These are phyloP conservation scores for Abrus precatorius DNA, from an alignment of 306 rosid genomes.

Conservation along the genomic window DNA sequence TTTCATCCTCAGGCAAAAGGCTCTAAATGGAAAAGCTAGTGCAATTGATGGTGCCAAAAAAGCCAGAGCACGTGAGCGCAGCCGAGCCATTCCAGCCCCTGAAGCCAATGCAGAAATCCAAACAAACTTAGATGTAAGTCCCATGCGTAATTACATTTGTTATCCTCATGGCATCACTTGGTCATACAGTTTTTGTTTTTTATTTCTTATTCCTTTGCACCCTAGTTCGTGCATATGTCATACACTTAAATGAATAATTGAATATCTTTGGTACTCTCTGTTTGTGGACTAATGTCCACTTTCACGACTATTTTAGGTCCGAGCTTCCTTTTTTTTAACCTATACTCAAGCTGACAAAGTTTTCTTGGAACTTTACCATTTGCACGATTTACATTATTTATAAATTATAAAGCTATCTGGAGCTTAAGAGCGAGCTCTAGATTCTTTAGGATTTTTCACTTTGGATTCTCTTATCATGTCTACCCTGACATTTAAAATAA, in stretches of 20 bases:
- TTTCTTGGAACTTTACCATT: conserved; percentile 25
- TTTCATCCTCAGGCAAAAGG: conserved; percentile 75
- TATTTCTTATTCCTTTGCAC: conserved; percentile 24
- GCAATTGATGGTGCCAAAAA: conserved; percentile 75
- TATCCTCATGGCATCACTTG: conserved; percentile 29
- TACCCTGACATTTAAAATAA: conserved; percentile 43
- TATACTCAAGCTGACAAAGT: neutral
- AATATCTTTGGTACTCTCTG: neutral
- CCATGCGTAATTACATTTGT: conserved; percentile 33
- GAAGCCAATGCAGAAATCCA: conserved; percentile 98
- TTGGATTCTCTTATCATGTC: conserved; percentile 55
- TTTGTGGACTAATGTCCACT: conserved; percentile 2
- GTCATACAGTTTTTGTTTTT: conserved; percentile 14
- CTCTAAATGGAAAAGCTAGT: conserved; percentile 71
- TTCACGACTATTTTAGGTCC: conserved; percentile 15
- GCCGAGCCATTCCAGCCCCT: conserved; percentile 91
- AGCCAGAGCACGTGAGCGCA: conserved; percentile 78
- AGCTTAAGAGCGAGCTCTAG: conserved; percentile 34
- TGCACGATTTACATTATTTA: conserved; percentile 15
- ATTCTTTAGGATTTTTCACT: conserved; percentile 42
- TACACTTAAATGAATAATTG: conserved; percentile 10
- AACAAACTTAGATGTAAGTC: conserved; percentile 89
- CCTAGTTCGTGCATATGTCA: conserved; percentile 21
- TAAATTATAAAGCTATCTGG: conserved; percentile 28
- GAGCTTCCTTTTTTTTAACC: conserved; percentile 17